Evolutionary conservation across 1,284 basidiomycete species (phyloP).

Genomic region (Afroboletus lepidellus): DNA sequence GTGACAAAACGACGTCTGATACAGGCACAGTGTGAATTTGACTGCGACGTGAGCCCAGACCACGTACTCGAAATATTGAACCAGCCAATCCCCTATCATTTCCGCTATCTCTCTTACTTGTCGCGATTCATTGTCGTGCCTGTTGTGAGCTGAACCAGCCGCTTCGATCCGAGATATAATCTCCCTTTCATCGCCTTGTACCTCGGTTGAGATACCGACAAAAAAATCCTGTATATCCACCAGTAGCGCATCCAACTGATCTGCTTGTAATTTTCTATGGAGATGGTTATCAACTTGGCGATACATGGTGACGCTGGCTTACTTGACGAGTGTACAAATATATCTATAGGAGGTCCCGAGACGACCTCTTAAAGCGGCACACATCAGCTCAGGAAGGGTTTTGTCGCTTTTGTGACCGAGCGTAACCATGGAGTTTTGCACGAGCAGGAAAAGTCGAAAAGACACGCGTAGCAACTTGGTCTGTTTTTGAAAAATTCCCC

Average conservation of each 20-base stretch:
- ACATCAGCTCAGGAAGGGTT: constrained; percentile 34
- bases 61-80: constrained; percentile 50
- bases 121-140: constrained; percentile 16
- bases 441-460: constrained; percentile 43
- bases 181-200: constrained; percentile 36
- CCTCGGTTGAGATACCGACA: constrained; percentile 15
- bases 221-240: constrained; percentile 42
- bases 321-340: constrained; percentile 50
- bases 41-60: neutral
- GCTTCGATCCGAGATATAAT: constrained; percentile 37
- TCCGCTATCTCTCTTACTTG: constrained; percentile 16
- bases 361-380: constrained; percentile 42
- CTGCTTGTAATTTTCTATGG: constrained; percentile 45
- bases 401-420: constrained; percentile 40
- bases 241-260: constrained; percentile 42
- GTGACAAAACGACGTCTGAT: constrained; percentile 42
- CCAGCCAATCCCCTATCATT: constrained; percentile 47
- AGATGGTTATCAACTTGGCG: neutral
- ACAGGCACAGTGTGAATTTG: neutral
- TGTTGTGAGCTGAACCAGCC: constrained; percentile 26
- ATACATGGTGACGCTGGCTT: constrained; percentile 11
- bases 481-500: constrained; percentile 35
- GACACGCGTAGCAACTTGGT: constrained; percentile 44
- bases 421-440: constrained; percentile 43
- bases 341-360: constrained; percentile 42